Base-by-base conservation (phyloP, 1,284 basidiomycete species). In the Afroboletus lepidellus region DNA sequence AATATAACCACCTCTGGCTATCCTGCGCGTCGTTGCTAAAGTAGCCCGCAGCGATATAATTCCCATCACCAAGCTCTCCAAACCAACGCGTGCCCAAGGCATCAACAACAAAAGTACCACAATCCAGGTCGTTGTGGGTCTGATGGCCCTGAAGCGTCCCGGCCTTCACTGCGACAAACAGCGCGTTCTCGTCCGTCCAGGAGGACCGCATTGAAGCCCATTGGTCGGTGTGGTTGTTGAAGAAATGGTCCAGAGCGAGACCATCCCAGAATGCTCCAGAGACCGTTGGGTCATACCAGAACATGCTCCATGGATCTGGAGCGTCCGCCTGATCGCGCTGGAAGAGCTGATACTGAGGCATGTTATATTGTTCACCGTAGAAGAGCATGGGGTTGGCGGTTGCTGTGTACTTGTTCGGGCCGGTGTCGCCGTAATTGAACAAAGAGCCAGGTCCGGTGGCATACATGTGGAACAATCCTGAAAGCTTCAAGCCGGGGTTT, bases 1-100 rank as follows among this genome's bases (percentile, higher is more conserved):
- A 99, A 74, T 95, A 97, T 57, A 80, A 62, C 94, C 94, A 98
- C 57, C 94, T 81, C 18, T 75, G 66, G 39, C 85, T 80, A 52
- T 77, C 71, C 69, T 94, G 90, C 0, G 66, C 64, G 60, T 90
- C 90, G 57, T 68, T 81, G 48, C 70, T 75, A 75, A 95, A 96
- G 75, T 95, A 95, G 29, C 72, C 69, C 6, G 70, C 63, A 5
- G 88, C 79, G 34, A 81, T 73, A 70, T 98, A 98, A 71, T 98
- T 84, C 30, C 81, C 94, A 8, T 86, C 91, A 20, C 96, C 96
- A 45, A 94, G 83, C 66, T 99, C 96, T 55, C 97, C 97, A 33
- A 90, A 92, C 93, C 94, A 99, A 51, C 96, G 90, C 42, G 88
- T 86, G 55, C 95, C 96, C 63, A 98, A 76, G 16, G 94, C 95